Evolutionary conservation across 495 filamentous ascomycete genomes (phyloP).

Genomic region (Viridothelium virens): DNA sequence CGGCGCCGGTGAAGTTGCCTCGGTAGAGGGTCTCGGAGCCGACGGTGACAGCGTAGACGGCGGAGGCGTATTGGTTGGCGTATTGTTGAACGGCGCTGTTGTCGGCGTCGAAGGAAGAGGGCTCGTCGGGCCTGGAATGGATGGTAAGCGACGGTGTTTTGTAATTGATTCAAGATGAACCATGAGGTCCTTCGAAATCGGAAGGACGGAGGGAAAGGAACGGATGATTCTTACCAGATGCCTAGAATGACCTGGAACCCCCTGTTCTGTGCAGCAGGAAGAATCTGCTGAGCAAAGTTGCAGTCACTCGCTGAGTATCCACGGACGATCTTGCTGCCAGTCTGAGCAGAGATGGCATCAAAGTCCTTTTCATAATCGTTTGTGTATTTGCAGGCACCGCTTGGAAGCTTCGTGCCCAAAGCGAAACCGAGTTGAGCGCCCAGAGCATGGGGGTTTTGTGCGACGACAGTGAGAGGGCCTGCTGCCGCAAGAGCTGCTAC

Average conservation of each 20-base stretch:
- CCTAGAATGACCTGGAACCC: slow-evolving; percentile 70
- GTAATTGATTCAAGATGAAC: not conserved
- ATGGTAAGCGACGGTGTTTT: not conserved
- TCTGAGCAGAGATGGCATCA: slow-evolving; percentile 42
- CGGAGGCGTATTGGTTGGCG: slow-evolving; percentile 45
- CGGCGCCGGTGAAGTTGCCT: slow-evolving; percentile 55
- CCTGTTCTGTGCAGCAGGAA: slow-evolving; percentile 64
- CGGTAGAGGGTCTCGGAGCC: slow-evolving; percentile 74
- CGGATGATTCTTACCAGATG: slow-evolving; percentile 51
- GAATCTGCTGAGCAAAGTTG: slow-evolving; percentile 55
- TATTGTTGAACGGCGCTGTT: slow-evolving; percentile 49
- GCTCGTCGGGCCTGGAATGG: slow-evolving; percentile 54
- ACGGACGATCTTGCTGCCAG: slow-evolving; percentile 51
- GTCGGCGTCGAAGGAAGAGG: slow-evolving; percentile 57
- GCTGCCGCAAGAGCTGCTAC: slow-evolving; percentile 34
- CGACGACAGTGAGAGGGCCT: slow-evolving; percentile 36
- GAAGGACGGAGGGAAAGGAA: not conserved
- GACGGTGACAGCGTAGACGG: slow-evolving; percentile 68
- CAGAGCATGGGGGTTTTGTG: slow-evolving; percentile 20
- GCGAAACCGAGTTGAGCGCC: slow-evolving; percentile 48
- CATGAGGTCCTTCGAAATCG: too few species aligned
- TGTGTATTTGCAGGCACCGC: slow-evolving; percentile 56
- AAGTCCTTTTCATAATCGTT: slow-evolving; percentile 64
- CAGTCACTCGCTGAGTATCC: slow-evolving; percentile 65
- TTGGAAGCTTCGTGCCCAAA: slow-evolving; percentile 46